phyloP scores from a whole-genome alignment of 306 rosid genomes.

The Herpetospermum pedunculosum region DNA sequence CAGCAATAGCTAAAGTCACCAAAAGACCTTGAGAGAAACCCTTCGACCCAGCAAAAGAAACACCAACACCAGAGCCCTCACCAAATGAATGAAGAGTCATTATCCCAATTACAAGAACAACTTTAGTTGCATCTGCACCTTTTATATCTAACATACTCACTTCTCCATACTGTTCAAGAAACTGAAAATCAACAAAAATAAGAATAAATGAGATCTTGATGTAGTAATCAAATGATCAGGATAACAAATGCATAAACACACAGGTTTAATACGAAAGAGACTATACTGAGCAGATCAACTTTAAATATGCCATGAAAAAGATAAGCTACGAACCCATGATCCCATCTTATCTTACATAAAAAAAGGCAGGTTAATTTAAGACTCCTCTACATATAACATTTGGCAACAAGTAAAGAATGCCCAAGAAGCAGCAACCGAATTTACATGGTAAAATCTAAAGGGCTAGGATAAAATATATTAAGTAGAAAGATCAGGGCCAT shows the following conservation, averaged over 20 bases:
- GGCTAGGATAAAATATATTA: constrained; percentile 1
- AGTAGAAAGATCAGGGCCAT: constrained; percentile 10
- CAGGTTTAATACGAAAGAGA: background rate
- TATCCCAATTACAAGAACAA: constrained; percentile 90
- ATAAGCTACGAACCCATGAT: background rate
- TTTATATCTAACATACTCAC: constrained; percentile 97
- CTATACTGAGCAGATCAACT: background rate
- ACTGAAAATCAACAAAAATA: constrained; percentile 41
- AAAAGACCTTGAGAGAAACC: constrained; percentile 95
- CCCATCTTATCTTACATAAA: background rate
- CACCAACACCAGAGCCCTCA: constrained; percentile 99
- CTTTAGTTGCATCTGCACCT: constrained; percentile 96
- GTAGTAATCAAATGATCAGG: background rate
- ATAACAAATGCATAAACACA: background rate
- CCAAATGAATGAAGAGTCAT: constrained; percentile 99
- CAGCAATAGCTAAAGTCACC: constrained; percentile 97
- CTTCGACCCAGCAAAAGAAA: constrained; percentile 94
- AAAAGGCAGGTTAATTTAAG: background rate
- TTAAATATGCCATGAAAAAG: background rate
- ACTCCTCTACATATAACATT: background rate
- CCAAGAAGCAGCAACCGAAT: background rate
- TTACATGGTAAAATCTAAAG: background rate
- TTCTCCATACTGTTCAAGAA: constrained; percentile 93
- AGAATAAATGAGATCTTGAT: constrained; percentile 1
- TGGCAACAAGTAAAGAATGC: background rate